Conservation (phyloP, 169 alveolate species). For the Cryptosporidium baileyi region DNA sequence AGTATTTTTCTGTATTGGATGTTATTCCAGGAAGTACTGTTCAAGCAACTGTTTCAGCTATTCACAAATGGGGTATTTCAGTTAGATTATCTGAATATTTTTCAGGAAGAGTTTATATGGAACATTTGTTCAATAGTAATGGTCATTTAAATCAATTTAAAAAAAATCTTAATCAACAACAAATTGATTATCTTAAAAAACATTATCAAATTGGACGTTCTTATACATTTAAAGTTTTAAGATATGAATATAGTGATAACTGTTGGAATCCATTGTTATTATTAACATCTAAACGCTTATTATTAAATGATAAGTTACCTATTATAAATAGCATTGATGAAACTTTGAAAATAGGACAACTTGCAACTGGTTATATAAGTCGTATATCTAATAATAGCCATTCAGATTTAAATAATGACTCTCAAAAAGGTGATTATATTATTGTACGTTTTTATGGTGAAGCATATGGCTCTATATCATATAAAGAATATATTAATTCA, state of each 20-base stretch:
- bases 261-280: constrained; percentile 49
- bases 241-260: constrained; percentile 40
- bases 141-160: background rate
- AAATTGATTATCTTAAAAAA: constrained; percentile 32
- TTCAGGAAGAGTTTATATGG: constrained; percentile 43
- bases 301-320: constrained; percentile 33
- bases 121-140: constrained; percentile 23
- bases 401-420: background rate
- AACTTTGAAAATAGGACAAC: constrained; percentile 14
- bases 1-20: constrained; percentile 5
- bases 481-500: constrained; percentile 1
- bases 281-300: constrained; percentile 13
- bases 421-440: background rate
- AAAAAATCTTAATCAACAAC: constrained; percentile 8
- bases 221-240: constrained; percentile 16
- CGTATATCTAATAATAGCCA: too few relatives aligned
- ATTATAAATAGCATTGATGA: background rate
- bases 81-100: constrained; percentile 38
- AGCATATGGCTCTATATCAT: constrained; percentile 51
- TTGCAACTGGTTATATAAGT: constrained; percentile 34
- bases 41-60: constrained; percentile 10
- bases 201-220: constrained; percentile 54
- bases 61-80: constrained; percentile 48
- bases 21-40: constrained; percentile 36
- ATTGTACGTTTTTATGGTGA: constrained; percentile 55